Evolutionary conservation across 2,329 filamentous ascomycete species (phyloP).

Genomic region (Phyllosticta citriasiana): DNA sequence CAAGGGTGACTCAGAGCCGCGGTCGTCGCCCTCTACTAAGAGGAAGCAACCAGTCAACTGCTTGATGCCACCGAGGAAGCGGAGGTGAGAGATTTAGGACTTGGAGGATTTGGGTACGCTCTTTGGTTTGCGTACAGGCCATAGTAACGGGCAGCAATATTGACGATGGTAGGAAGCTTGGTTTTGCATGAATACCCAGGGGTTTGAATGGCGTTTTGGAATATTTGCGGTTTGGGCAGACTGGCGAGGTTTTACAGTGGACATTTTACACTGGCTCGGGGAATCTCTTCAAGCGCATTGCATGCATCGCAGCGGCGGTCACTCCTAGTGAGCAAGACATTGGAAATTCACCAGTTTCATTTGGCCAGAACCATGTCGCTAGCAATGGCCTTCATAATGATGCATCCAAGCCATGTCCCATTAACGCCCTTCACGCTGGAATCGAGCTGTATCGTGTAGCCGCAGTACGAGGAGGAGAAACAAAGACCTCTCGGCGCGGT

Average conservation of each 20-base stretch:
- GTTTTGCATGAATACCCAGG: slow-evolving; percentile 2
- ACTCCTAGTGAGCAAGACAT: neutral
- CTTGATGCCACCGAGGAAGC: neutral
- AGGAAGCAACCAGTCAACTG: slow-evolving; percentile 3
- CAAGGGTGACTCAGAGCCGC: neutral
- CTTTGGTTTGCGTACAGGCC: neutral
- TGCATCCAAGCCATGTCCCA: neutral
- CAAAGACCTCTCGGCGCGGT: neutral
- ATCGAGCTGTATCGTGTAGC: neutral
- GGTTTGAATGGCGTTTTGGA: neutral
- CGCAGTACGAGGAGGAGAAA: neutral
- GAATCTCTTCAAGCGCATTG: neutral
- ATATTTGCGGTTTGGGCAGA: neutral
- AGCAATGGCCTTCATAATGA: neutral
- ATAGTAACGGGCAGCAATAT: neutral
- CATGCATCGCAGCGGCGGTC: neutral
- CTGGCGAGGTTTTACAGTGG: neutral
- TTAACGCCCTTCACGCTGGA: neutral
- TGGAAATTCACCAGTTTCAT: neutral
- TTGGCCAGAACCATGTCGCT: neutral
- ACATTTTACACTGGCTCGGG: neutral
- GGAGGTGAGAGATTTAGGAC: neutral
- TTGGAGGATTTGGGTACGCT: neutral
- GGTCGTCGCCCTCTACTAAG: neutral
- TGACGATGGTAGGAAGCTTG: neutral